Conservation (phyloP, 176 grass and related monocot species). For the Pontederia paniculata region DNA sequence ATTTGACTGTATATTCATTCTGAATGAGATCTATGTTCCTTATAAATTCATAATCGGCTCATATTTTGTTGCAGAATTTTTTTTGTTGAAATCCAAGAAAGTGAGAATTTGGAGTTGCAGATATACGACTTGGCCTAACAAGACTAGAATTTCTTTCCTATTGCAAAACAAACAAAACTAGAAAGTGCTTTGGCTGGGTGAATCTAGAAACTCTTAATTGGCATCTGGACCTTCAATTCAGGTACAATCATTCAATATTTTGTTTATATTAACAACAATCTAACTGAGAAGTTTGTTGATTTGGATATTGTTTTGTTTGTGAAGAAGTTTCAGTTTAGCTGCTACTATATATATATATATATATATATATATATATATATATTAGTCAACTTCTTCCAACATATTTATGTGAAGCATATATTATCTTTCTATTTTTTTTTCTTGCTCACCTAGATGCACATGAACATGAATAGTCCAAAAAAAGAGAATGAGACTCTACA, state of each 20-base stretch:
- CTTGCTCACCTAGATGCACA: no score
- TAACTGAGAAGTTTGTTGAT: no score
- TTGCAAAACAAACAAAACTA: slow-evolving; percentile 80
- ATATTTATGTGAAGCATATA: no score
- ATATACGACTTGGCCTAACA: slow-evolving; percentile 82
- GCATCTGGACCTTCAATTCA: slow-evolving; percentile 65
- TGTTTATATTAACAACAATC: no score
- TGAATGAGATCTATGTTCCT: not conserved
- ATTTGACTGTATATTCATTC: slow-evolving; percentile 1
- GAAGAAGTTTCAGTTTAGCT: no score
- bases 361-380: no score
- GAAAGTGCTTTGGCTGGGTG: slow-evolving; percentile 66
- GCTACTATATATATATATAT: no score
- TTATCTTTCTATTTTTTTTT: no score
- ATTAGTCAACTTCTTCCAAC: no score
- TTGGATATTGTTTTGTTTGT: no score
- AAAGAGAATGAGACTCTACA: no score
- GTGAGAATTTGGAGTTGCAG: slow-evolving; percentile 85
- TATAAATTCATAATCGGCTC: not conserved
- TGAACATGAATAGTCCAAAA: no score
- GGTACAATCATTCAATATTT: slow-evolving; percentile 8
- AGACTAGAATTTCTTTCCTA: slow-evolving; percentile 95
- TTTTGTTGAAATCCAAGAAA: slow-evolving; percentile 66
- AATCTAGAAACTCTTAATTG: slow-evolving; percentile 57
- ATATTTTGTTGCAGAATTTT: slow-evolving; percentile 38